A percentile compares a stretch with the other conserved stretches of the same genome.
These are phyloP conservation scores for Trebouxia gelatinosa DNA, from an alignment of 163 green algal genomes.

Conservation along the genomic window DNA sequence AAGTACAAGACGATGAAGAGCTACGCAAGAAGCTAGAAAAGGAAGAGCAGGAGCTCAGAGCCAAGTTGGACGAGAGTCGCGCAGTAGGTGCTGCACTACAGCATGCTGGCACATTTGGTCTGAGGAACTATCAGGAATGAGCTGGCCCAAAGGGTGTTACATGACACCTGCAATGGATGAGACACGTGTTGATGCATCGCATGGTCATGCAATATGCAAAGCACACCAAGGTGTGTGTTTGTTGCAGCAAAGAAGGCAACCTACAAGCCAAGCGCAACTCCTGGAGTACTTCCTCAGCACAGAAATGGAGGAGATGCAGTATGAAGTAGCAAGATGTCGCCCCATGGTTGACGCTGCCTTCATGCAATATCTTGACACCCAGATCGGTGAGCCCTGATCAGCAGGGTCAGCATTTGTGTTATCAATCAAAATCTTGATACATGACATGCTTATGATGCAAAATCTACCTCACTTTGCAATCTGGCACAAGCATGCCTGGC, in stretches of 20 bases:
- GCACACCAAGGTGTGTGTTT: background rate
- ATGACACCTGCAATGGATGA: background rate
- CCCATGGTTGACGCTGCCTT: slow-evolving; percentile 71
- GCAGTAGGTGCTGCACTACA: slow-evolving; percentile 1
- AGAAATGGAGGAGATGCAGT: slow-evolving; percentile 85
- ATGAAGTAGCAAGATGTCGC: slow-evolving; percentile 77
- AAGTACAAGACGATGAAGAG: slow-evolving; percentile 64
- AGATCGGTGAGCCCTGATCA: slow-evolving; percentile 50
- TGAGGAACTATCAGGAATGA: background rate
- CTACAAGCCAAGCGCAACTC: slow-evolving; percentile 53
- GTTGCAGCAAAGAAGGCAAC: slow-evolving; percentile 48
- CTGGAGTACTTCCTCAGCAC: slow-evolving; percentile 90
- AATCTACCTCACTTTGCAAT: background rate
- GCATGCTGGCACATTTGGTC: background rate
- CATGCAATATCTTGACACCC: slow-evolving; percentile 67
- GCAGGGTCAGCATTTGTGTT: background rate
- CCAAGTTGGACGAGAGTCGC: slow-evolving; percentile 44
- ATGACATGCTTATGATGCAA: background rate
- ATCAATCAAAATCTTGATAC: background rate
- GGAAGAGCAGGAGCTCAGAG: slow-evolving; percentile 47
- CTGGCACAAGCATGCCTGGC: background rate
- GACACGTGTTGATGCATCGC: background rate
- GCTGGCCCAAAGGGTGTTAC: background rate
- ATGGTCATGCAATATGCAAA: background rate
- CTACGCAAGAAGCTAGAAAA: slow-evolving; percentile 51